Evolutionary conservation across 2,329 filamentous ascomycete species (phyloP), one percentile per base, ranked within the genome.

Genomic region (Diaporthe vaccinii): DNA sequence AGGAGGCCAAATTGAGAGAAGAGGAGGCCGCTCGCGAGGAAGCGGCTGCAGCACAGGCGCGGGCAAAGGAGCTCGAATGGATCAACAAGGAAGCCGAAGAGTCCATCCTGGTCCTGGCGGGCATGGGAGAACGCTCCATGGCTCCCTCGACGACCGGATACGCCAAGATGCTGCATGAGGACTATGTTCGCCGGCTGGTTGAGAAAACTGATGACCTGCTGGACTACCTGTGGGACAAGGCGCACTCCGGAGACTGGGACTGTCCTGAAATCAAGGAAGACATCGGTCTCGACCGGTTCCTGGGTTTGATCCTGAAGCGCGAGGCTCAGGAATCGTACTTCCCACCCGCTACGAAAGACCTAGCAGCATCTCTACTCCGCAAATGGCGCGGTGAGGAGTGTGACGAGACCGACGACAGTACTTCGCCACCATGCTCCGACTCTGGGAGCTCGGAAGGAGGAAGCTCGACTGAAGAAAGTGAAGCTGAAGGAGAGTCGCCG

Each of bases 141-240:
- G 17, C 14, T 15, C 10, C n/a, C 9, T 2, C 3, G 36, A 3
- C 17, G 4, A n/a, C 14, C 14, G 39, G 15, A 46, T 20, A 31
- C 17, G 15, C 17, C 25, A 25, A 46, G 41, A 14, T 10, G 59
- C 7, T 28, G 8, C 9, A 31, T 1, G 39, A 46, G 2, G 25
- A 65, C 4, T 5, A 31, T 17, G 25, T 46, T 22, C 39, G 39
- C 15, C 25, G 17, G 25, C 17, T 22, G 41, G 41, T 65, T 22
- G n/a, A 34, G 17, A 46, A 12, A 25, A 28, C 59, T 17, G 25
- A 46, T 3, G 59, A 46, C 39, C 39, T 65, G 39, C 59, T 65
- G 59, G 39, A 65, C 4, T 65, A 46, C 41, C 59, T 65, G n/a
- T 46, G 39, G 39, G 39, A 31, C n/a, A 65, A 65, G 41, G 25